Evolutionary conservation across 768 basidiomycete species (phyloP), one percentile per base, ranked within the genome.

Genomic region (Tulasnella sp.): DNA sequence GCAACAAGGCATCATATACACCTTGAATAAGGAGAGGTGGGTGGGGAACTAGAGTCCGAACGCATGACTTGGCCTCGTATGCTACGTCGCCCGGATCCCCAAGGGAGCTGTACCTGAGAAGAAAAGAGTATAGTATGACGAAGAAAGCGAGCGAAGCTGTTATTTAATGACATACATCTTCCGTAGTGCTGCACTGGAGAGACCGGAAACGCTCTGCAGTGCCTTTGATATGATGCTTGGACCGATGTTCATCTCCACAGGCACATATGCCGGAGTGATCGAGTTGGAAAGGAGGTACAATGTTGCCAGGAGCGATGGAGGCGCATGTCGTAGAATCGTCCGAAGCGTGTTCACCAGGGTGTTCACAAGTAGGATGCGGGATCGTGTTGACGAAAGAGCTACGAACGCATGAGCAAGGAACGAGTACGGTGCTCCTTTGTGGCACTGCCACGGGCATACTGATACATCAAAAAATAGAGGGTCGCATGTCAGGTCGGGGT

Each of bases 41-140:
- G 63, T 86, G 85, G 2, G 84, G 79, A 23, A 86, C 66, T 23
- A 91, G 73, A 3, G 86, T 86, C 40, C 86, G 76, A 19, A 87
- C 68, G 57, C 78, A 85, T 3, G 80, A 79, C 66, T 84, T 90
- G 8, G 90, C 88, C 57, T 80, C 78, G 63, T 81, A 90, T 1
- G 92, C 92, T 6, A 92, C 87, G 65, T 92, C 88, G 0, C 92
- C 92, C 23, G 80, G 77, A 68, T 96, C 92, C 3, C 92, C 92
- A 32, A 73, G 79, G 41, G 76, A 70, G 61, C 81, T 83, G 67
- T 87, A 86, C 12, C 70, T 62, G 31, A 64, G 62, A 31, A 63
- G 11, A 70, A 54, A 12, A 63, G 65, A 2, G 64, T 61, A 14
- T 62, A 61, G 35, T 63, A 64, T 2, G 66, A 59, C 29, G 67